Conservation (phyloP, 2,329 filamentous ascomycete species). For the Beauveria pseudobassiana region DNA sequence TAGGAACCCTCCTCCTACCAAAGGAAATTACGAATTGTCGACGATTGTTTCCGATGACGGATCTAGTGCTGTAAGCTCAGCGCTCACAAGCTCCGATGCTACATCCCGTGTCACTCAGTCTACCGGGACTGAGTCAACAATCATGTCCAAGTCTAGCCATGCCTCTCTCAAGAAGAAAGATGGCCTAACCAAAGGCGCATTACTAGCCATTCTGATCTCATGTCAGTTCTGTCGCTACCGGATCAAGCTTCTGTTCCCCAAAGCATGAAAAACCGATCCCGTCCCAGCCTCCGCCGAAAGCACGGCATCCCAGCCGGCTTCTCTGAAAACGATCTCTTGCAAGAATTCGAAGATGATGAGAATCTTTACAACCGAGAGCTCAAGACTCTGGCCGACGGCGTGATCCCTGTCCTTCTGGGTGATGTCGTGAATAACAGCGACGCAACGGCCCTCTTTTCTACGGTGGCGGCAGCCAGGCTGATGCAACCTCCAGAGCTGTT, state of each 20-base stretch:
- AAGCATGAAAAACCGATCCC: constrained; percentile 62
- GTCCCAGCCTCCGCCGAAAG: constrained; percentile 69
- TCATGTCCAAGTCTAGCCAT: constrained; percentile 38
- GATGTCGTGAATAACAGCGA: constrained; percentile 69
- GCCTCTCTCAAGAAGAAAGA: constrained; percentile 31
- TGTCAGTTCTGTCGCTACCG: constrained; percentile 80
- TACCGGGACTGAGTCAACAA: constrained; percentile 46
- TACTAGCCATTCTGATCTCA: constrained; percentile 87
- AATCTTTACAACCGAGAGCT: constrained; percentile 83
- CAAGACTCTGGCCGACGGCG: constrained; percentile 87
- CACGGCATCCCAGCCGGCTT: constrained; percentile 59
- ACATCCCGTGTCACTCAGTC: constrained; percentile 39
- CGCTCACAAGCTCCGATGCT: constrained; percentile 37
- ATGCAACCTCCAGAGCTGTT: constrained; percentile 73
- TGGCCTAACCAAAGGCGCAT: constrained; percentile 62
- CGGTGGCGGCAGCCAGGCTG: constrained; percentile 43
- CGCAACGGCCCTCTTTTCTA: constrained; percentile 55
- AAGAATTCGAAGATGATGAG: constrained; percentile 77
- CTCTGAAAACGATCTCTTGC: constrained; percentile 67
- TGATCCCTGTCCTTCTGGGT: constrained; percentile 84
- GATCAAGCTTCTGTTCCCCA: constrained; percentile 47
- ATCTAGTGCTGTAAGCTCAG: constrained; percentile 28
- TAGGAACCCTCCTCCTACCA: constrained; percentile 41
- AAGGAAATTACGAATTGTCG: constrained; percentile 47
- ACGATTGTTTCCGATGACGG: constrained; percentile 49